Evolutionary conservation across 2,329 filamentous ascomycete species (phyloP), one percentile per base, ranked within the genome.

Genomic region (Sporothrix humicola): DNA sequence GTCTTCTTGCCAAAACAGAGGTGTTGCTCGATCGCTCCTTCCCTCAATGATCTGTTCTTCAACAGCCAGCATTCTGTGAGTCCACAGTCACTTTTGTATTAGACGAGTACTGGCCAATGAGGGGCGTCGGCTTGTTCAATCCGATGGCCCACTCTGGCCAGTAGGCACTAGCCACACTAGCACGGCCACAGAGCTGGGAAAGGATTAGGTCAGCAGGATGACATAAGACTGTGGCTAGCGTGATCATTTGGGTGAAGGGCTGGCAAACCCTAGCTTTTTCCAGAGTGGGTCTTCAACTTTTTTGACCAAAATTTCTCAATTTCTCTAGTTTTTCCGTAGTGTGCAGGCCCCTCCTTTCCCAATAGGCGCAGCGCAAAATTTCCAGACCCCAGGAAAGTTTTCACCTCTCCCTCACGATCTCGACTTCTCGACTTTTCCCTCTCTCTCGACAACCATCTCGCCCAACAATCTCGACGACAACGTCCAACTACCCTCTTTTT

Each of bases 391-490:
- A 13, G 37, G 26, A 26, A 42, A 17, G 20, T 56, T 23, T 9
- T 48, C 20, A 17, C 56, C 13, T 26, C 10, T 44, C 17, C 20
- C 23, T 44, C 37, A 65, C 46, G 46, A 54, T 68, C n/a, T 20
- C 58, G 26, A n/a, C 48, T 66, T 66, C 63, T 73, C 26, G 44
- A 65, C 69, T 31, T 58, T 15, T 61, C 31, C 46, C 54, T 48
- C n/a, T 66, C 52, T 48, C 58, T 72, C 74, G 75, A 77, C 73
- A 72, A 71, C 65, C 46, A 46, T 46, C 50, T 56, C 26, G 50
- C 59, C 72, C 72, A 66, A 66, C 70, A 54, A 73, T 52, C 31
- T 54, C 48, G 58, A 52, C 66, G 66, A 69, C 66, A 26, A 37
- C 31, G 31, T 37, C 31, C 31, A 37, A 37, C 31, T 56, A 54